phyloP scores from a whole-genome alignment of 495 filamentous ascomycete species.

The Penicillium odoratum region DNA sequence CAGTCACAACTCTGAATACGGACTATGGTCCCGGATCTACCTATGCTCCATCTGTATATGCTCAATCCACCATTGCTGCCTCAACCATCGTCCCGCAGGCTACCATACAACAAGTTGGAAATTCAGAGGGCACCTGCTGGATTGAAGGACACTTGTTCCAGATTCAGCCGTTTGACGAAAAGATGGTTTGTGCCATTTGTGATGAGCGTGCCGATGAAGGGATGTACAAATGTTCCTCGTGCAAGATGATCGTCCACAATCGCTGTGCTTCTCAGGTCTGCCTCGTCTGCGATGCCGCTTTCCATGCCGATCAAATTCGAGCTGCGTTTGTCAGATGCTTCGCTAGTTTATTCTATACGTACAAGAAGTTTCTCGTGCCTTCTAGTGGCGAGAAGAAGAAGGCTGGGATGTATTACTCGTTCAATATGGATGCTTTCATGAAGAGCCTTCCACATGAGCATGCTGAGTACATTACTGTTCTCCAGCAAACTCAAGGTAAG shows the following conservation, averaged over 20 bases:
- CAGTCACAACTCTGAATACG: slow-evolving; percentile 78
- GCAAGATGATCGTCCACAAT: slow-evolving; percentile 73
- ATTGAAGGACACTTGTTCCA: slow-evolving; percentile 92
- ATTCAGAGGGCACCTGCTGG: slow-evolving; percentile 86
- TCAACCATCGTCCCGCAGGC: slow-evolving; percentile 95
- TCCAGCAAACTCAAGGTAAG: slow-evolving; percentile 91
- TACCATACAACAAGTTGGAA: slow-evolving; percentile 77
- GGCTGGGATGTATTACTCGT: slow-evolving; percentile 80
- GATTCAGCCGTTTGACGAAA: slow-evolving; percentile 65
- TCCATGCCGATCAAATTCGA: slow-evolving; percentile 85
- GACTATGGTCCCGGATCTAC: slow-evolving; percentile 72
- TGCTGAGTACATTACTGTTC: slow-evolving; percentile 80
- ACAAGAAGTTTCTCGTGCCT: slow-evolving; percentile 77
- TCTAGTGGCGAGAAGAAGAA: slow-evolving; percentile 82
- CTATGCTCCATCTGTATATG: slow-evolving; percentile 95
- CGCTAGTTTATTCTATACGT: slow-evolving; percentile 93
- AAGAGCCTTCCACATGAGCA: slow-evolving; percentile 88
- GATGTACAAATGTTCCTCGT: slow-evolving; percentile 82
- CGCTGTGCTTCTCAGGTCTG: slow-evolving; percentile 80
- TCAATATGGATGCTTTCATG: slow-evolving; percentile 93
- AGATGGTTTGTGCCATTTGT: slow-evolving; percentile 77
- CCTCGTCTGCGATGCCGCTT: slow-evolving; percentile 85
- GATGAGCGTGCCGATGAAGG: slow-evolving; percentile 88
- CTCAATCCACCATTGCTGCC: slow-evolving; percentile 95
- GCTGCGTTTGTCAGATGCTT: slow-evolving; percentile 94